Percentiles rank a stretch among this genome's conserved stretches.
These are phyloP conservation scores for Microascus cirrosus DNA, from an alignment of 2,329 filamentous ascomycete genomes.

Conservation along the genomic window DNA sequence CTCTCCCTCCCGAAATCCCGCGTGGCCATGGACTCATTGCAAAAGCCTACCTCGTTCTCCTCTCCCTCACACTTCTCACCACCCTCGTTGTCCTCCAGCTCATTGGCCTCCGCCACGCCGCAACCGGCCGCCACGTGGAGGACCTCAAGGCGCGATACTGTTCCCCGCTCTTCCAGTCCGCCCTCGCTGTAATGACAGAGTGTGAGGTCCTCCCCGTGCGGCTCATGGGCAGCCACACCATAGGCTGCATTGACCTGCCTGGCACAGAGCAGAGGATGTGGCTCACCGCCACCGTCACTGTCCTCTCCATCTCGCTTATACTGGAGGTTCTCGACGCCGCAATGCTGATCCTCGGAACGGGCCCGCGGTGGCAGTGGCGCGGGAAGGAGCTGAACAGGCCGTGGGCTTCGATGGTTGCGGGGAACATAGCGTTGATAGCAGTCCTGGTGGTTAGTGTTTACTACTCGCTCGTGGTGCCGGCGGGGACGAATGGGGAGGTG, in stretches of 20 bases:
- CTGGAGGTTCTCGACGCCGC: conserved; percentile 6
- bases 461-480: conserved; percentile 4
- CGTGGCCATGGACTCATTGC: conserved; percentile 3
- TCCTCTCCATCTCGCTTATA: conserved; percentile 6
- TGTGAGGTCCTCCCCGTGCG: conserved; percentile 4
- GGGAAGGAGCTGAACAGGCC: conserved; percentile 7
- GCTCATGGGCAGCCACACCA: conserved; percentile 5
- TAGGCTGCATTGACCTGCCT: conserved; percentile 8
- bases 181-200: conserved; percentile 5
- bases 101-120: conserved; percentile 7
- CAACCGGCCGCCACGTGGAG: neutral
- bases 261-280: conserved; percentile 7
- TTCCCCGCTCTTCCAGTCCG: conserved; percentile 8
- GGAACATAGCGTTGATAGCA: conserved; percentile 5
- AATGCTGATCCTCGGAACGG: conserved; percentile 5
- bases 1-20: conserved; percentile 2
- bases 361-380: conserved; percentile 4
- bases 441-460: conserved; percentile 3
- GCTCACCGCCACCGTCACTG: conserved; percentile 8
- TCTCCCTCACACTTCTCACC: conserved; percentile 6
- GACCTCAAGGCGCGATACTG: conserved; percentile 8
- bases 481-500: neutral
- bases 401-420: conserved; percentile 9
- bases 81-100: conserved; percentile 7
- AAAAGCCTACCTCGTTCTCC: conserved; percentile 7